Evolutionary conservation across 208 protist species (phyloP).

Genomic region (Acanthamoeba sp.): DNA sequence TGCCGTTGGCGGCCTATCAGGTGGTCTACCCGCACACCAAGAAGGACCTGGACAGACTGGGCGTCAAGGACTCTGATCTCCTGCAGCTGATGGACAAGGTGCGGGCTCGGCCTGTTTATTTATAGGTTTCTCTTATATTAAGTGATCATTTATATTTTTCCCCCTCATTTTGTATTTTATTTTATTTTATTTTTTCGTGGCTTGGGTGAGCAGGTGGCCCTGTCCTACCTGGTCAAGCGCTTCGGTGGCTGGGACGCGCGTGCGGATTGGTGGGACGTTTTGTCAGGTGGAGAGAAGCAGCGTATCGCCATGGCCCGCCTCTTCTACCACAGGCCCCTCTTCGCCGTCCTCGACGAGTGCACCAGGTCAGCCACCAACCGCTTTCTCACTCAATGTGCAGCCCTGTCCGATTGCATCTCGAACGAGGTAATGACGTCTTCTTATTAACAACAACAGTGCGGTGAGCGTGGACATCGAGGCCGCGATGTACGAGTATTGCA

Average conservation of each 20-base stretch:
- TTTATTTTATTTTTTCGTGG: no score
- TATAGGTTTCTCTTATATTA: no score
- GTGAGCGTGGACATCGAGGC: constrained; percentile 82
- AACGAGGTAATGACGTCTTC: no score
- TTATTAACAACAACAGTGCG: constrained; percentile 37
- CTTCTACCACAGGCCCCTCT: constrained; percentile 87
- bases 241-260: constrained; percentile 79
- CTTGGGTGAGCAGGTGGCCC: constrained; percentile 4
- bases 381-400: not conserved
- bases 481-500: constrained; percentile 76
- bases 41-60: constrained; percentile 24
- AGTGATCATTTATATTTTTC: no score
- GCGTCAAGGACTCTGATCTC: constrained; percentile 54
- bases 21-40: constrained; percentile 76
- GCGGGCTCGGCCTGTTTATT: no score
- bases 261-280: constrained; percentile 84
- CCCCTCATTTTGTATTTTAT: no score
- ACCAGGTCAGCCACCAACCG: constrained; percentile 71
- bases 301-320: constrained; percentile 87
- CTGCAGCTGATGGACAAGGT: constrained; percentile 43
- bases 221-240: constrained; percentile 75
- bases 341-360: constrained; percentile 89
- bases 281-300: constrained; percentile 88
- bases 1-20: not conserved
- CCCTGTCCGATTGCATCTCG: not conserved